Evolutionary conservation across 2,329 filamentous ascomycete species (phyloP), one percentile per base, ranked within the genome.

Genomic region (Trichoderma semiorbis): DNA sequence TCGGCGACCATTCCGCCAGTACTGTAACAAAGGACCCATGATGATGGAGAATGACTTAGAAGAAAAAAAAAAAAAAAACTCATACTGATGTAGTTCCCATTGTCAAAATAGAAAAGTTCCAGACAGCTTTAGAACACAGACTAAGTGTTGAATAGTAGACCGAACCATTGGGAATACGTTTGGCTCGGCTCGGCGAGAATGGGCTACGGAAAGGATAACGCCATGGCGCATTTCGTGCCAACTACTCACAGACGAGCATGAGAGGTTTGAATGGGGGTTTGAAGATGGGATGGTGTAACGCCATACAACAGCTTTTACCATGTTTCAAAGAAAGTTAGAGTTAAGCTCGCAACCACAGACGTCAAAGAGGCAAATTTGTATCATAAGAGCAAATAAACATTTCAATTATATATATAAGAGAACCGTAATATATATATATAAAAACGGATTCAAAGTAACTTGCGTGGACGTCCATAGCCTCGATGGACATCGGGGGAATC

Each of bases 401-500:
- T 69, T 70, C 58, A 69, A 69, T 66, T 69, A 66, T 62, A 69
- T 69, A 69, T 69, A 69, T 69, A 21, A 62, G 14, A 62, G 50
- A 72, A 53, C 28, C 67, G 28, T 62, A 69, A 61, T 50, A 69
- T 73, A 73, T 73, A 73, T 72, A 70, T 71, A 73, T 69, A 69
- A 47, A 65, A 64, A 72, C 64, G 57, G 64, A 72, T 72, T 69
- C 60, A 28, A 60, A 65, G 69, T 36, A 64, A 53, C 50, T 47
- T 62, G 53, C 68, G 36, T 66, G 53, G 36, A 39, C 43, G 58
- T 70, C 69, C 65, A 47, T 50, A 63, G 16, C 55, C 69, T 65
- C 69, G 65, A 63, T n/a, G 55, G 64, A 36, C 36, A 39, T 61
- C 18, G 43, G 64, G 50, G 53, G 68, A 71, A 72, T 71, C 68